Evolutionary conservation across 495 filamentous ascomycete species (phyloP).

Genomic region (Talaromyces adpressus): DNA sequence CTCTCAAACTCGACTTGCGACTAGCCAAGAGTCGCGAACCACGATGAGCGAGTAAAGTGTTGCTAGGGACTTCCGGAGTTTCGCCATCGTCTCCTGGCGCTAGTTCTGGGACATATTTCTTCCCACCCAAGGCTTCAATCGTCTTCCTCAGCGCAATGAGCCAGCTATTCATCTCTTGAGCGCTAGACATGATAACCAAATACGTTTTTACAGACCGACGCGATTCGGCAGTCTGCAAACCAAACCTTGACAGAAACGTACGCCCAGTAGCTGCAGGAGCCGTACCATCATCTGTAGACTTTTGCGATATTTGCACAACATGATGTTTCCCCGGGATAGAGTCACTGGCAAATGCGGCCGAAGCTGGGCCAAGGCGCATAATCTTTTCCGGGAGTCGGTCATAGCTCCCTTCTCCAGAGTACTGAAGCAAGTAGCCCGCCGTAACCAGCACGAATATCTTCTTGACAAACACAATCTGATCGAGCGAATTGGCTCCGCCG

Average conservation of each 20-base stretch:
- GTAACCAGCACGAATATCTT: constrained; percentile 80
- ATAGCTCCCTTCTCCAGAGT: constrained; percentile 69
- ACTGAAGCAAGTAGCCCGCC: constrained; percentile 82
- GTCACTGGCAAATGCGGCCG: constrained; percentile 90
- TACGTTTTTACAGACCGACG: constrained; percentile 59
- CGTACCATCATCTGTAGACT: constrained; percentile 55
- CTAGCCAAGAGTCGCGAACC: neutral
- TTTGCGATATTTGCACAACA: constrained; percentile 85
- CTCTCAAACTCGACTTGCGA: constrained; percentile 1
- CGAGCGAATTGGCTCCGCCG: constrained; percentile 42
- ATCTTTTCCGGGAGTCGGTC: constrained; percentile 84
- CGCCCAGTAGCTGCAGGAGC: constrained; percentile 42
- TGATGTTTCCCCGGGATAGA: constrained; percentile 86
- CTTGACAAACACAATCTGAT: constrained; percentile 67
- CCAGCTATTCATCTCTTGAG: constrained; percentile 86
- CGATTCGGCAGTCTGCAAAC: constrained; percentile 53
- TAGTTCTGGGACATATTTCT: constrained; percentile 53
- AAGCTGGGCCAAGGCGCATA: constrained; percentile 72
- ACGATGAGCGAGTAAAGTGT: neutral
- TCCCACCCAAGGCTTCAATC: constrained; percentile 64
- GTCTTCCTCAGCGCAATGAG: constrained; percentile 53
- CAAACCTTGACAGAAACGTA: constrained; percentile 64
- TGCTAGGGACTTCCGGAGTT: neutral
- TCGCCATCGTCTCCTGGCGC: constrained; percentile 23
- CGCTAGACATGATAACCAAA: constrained; percentile 71